Percentiles rank a stretch among this genome's conserved stretches.
phyloP scores from a whole-genome alignment of 495 filamentous ascomycete species.

The Clavariopsis aquatica region DNA sequence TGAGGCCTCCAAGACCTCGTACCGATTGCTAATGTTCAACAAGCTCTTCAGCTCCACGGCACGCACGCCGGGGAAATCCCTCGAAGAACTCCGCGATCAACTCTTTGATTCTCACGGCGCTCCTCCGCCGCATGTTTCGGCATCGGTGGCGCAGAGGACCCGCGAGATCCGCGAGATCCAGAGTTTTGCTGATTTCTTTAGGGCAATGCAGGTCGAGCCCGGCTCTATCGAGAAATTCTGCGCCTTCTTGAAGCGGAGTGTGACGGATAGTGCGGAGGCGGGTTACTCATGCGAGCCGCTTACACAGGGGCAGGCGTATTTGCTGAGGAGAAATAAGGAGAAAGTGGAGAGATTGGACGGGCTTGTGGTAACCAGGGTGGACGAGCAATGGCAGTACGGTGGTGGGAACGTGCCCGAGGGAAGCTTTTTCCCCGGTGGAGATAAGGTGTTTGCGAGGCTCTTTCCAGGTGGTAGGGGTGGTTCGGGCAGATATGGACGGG shows the following conservation, averaged over 20 bases:
- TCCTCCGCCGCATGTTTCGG: slow-evolving; percentile 48
- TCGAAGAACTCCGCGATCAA: slow-evolving; percentile 48
- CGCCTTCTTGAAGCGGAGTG: slow-evolving; percentile 44
- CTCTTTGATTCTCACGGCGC: slow-evolving; percentile 54
- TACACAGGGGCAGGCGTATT: slow-evolving; percentile 39
- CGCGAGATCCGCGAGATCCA: slow-evolving; percentile 49
- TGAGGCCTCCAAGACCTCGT: slow-evolving; percentile 51
- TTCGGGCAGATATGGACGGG: neutral
- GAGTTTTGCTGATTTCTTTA: slow-evolving; percentile 50
- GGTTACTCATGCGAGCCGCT: slow-evolving; percentile 49
- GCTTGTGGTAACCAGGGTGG: neutral
- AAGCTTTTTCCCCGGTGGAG: slow-evolving; percentile 12
- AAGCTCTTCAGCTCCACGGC: slow-evolving; percentile 52
- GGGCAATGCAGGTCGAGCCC: slow-evolving; percentile 46
- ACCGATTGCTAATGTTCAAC: slow-evolving; percentile 56
- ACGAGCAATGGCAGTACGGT: neutral
- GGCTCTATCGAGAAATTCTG: slow-evolving; percentile 43
- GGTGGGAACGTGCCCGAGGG: neutral
- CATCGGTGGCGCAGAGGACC: slow-evolving; percentile 47
- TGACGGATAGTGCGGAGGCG: slow-evolving; percentile 45
- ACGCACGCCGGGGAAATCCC: slow-evolving; percentile 43
- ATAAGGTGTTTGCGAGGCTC: neutral
- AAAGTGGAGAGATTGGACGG: slow-evolving; percentile 36
- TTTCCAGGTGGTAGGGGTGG: neutral
- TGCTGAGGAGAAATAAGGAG: slow-evolving; percentile 33